These are phyloP conservation scores for Xerocomus brunneocitrinus DNA, from an alignment of 768 basidiomycete species.

Conservation along the genomic window DNA sequence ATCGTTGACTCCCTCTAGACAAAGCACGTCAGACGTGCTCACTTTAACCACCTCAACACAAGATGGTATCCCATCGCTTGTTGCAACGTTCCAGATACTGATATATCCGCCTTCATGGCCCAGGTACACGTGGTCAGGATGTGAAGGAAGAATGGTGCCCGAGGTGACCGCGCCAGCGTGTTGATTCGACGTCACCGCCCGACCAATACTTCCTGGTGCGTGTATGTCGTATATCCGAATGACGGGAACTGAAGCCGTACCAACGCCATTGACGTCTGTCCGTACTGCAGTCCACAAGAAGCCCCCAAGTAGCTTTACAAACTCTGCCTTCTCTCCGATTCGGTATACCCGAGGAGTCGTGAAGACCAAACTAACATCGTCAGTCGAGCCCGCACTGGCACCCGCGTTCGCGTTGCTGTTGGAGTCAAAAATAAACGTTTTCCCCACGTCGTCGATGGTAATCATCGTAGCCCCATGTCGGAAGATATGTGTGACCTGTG, in stretches of 20 bases:
- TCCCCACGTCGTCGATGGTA: conserved; percentile 82
- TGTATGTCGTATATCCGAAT: conserved; percentile 80
- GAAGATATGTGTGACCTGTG: conserved; percentile 68
- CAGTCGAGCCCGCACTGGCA: conserved; percentile 24
- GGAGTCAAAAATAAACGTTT: conserved; percentile 69
- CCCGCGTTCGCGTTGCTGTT: conserved; percentile 21
- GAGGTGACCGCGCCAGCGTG: conserved; percentile 80
- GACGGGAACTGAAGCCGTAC: conserved; percentile 53
- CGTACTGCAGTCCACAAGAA: conserved; percentile 81
- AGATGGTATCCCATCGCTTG: conserved; percentile 50
- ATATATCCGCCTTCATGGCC: conserved; percentile 92
- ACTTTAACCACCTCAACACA: conserved; percentile 80
- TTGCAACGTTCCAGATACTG: conserved; percentile 68
- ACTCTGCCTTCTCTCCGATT: conserved; percentile 78
- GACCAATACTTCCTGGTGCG: conserved; percentile 50
- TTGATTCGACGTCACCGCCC: conserved; percentile 57
- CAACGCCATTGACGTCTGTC: conserved; percentile 42
- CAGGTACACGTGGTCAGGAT: conserved; percentile 66
- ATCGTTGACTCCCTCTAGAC: conserved; percentile 79
- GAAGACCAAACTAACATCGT: conserved; percentile 42
- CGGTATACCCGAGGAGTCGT: conserved; percentile 58
- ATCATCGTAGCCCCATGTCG: conserved; percentile 69
- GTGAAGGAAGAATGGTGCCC: conserved; percentile 68
- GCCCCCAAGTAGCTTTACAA: conserved; percentile 66
- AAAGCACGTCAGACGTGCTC: conserved; percentile 73